Base-by-base conservation (phyloP, 129 eudicot genomes). In the Ambrosia trifida region DNA sequence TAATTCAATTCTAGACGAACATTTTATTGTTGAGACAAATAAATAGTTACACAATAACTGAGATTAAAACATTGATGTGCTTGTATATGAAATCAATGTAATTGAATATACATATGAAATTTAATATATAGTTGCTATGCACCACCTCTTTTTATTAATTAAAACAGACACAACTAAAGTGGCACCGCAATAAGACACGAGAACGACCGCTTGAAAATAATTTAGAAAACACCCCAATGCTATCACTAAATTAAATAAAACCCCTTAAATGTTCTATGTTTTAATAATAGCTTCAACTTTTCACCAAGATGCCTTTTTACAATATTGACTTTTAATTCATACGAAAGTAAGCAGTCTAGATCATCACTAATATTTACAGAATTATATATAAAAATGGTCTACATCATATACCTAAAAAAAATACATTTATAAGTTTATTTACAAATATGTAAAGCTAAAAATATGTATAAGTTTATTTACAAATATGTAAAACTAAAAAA, bases 101-200 rank as follows among this genome's bases (percentile, higher is more conserved):
- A 24, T 24, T 24, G 28, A 24, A 24, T 24, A 24, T 24, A 24
- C 28, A 24, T 24, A 24, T 75, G 58, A 54, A 41, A 31, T 47
- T 74, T 31, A 75, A 75, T 53, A 52, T 59, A 6, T 51, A 59
- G 74, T 67, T 75, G 68, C 43, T 65, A 68, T 59, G 41, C 80
- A 58, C 74, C 73, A 52, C 68, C 47, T 24, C 19, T 68, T 68
- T 54, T 40, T 40, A 40, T 40, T 7, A 40, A 63, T 66, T 64
- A 64, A 64, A 76, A 76, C 49, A 36, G 66, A 16, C 59, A 53
- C 65, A 54, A 75, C 66, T 52, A 45, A 68, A 68, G 69, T 76
- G 80, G 80, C 80, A 76, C 80, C 80, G 80, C 80, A 57, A 68
- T 46, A 58, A 74, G 53, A 76, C 80, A 76, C 75, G 75, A 68